A percentile compares a stretch with the other conserved stretches of the same genome.
phyloP scores from a whole-genome alignment of 352 stramenopile genomes.

The Globisporangium lucens region DNA sequence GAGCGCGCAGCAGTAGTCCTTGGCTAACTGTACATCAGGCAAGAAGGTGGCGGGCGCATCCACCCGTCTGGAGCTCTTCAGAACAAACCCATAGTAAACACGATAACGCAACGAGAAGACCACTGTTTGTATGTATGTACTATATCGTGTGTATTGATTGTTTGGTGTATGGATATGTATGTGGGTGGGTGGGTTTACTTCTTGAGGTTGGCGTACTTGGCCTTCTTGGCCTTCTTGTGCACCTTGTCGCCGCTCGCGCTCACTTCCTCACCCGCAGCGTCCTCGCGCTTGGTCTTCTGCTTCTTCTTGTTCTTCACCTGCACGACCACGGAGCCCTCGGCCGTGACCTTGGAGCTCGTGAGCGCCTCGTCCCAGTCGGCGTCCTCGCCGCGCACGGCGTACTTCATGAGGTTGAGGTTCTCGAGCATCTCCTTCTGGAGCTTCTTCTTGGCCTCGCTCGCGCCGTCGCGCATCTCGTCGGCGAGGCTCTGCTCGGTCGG shows the following conservation, averaged over 20 bases:
- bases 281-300: constrained; percentile 34
- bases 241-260: constrained; percentile 32
- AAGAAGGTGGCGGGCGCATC: not conserved
- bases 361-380: constrained; percentile 88
- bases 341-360: constrained; percentile 32
- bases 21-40: constrained; percentile 4
- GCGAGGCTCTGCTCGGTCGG: constrained; percentile 80
- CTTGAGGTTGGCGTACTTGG: constrained; percentile 78
- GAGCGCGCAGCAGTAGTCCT: constrained; percentile 3
- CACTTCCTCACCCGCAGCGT: constrained; percentile 35
- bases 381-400: constrained; percentile 92
- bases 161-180: constrained; percentile 1
- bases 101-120: not conserved
- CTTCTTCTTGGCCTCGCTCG: constrained; percentile 79
- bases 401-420: constrained; percentile 93
- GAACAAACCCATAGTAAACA: not conserved
- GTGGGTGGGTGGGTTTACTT: constrained; percentile 18
- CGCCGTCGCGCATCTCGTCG: constrained; percentile 73
- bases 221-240: constrained; percentile 71
- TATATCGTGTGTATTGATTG: constrained; percentile 3
- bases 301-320: constrained; percentile 88
- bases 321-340: constrained; percentile 59
- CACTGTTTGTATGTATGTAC: not conserved
- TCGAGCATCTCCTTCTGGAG: constrained; percentile 83
- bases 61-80: constrained; percentile 5